A percentile compares a stretch with the other conserved stretches of the same genome.
Conservation (phyloP, 2,329 filamentous ascomycete species). For the Pochonia chlamydosporia region DNA sequence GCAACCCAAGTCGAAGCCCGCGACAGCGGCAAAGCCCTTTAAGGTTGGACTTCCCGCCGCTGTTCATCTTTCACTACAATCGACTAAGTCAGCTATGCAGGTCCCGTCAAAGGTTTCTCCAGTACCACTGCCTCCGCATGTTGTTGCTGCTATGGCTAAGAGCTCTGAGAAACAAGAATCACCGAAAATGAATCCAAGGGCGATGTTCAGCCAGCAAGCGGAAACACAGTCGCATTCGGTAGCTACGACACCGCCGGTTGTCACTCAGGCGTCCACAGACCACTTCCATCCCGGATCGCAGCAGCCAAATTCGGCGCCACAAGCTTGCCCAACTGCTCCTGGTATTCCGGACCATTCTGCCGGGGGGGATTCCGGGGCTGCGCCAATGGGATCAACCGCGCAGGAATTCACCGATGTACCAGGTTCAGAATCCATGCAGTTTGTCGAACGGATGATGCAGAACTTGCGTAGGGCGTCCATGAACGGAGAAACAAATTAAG, state of each 20-base stretch:
- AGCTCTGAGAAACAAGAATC: constrained; percentile 1
- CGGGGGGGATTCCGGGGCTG: background rate
- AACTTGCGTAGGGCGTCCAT: constrained; percentile 39
- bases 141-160: constrained; percentile 30
- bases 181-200: background rate
- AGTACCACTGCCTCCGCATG: constrained; percentile 37
- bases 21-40: constrained; percentile 20
- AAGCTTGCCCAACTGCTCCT: background rate
- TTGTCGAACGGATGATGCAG: constrained; percentile 47
- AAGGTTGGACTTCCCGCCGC: constrained; percentile 25
- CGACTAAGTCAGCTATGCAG: constrained; percentile 24
- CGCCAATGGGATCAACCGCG: constrained; percentile 2
- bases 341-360: background rate
- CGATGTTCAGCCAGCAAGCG: background rate
- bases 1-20: constrained; percentile 17
- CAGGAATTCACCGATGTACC: constrained; percentile 37
- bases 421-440: constrained; percentile 37
- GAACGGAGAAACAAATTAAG: constrained; percentile 1
- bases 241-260: background rate
- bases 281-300: background rate
- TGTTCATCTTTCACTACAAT: constrained; percentile 16
- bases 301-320: background rate
- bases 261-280: background rate
- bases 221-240: background rate
- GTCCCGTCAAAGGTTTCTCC: constrained; percentile 36